Base-by-base conservation (phyloP, 75 land plant species). In the Ceratopteris richardii region DNA sequence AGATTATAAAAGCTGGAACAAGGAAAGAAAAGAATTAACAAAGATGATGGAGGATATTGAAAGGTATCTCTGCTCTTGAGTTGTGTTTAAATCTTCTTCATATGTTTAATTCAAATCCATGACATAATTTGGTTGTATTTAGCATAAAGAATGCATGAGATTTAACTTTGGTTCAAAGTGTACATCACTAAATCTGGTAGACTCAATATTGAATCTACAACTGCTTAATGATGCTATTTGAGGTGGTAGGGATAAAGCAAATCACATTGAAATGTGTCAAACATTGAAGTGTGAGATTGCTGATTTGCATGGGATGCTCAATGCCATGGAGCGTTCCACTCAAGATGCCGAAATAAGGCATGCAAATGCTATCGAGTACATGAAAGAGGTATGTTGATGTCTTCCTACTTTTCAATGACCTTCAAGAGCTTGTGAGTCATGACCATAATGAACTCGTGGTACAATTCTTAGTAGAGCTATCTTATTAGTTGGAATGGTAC, bases 1-100 rank as follows among this genome's bases (percentile, higher is more conserved):
- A 17, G 24, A 23, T 40, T 53, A 66, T 27, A 37, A 44, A 30
- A 60, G 44, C 18, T 66, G 69, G 69, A 39, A 66, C 27, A 20
- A 31, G 44, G 69, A 66, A 26, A 47, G 33, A 31, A 29, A 58
- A 18, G 46, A 56, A 33, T 33, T 66, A 18, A 30, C 31, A 36
- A 24, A 31, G 18, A 22, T 48, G 16, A 51, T 67, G 33, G 63
- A 58, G 0, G 52, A 40, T 13, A 59, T 58, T 33, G 56, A 67
- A 17, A 54, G 68, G 68, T 66, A 27, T 0, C 25, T 48, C 23
- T 23, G 21, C 9, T 40, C 14, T 40, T 40, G 42, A 40, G 9
- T 40, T 40, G 12, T 40, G 14, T 40, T 14, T 40, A 14, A 9
- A 14, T 9, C 14, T 40, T 40, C 9, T 14, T 9, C 12, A 40